Percentiles rank a stretch among this genome's conserved stretches.
Conservation (phyloP, 1,284 basidiomycete genomes). For the Papiliotrema flavescens region DNA sequence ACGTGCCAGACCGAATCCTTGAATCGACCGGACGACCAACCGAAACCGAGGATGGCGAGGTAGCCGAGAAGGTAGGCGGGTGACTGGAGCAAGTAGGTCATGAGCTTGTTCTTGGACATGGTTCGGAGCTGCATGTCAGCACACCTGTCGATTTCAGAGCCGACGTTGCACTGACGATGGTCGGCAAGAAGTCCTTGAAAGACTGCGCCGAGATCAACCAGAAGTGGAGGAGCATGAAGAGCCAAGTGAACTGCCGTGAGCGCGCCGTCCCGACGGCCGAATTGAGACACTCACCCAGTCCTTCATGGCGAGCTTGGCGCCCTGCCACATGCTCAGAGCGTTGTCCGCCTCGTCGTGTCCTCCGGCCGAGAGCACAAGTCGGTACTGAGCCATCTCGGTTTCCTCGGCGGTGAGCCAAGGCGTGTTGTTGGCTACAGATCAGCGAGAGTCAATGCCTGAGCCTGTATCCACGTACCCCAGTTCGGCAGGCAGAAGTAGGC, state of each 20-base stretch:
- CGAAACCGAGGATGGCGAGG: conserved; percentile 15
- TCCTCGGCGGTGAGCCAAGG: conserved; percentile 13
- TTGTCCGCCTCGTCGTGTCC: conserved; percentile 11
- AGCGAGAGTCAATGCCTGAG: neutral
- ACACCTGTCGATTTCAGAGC: too few species aligned
- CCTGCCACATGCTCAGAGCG: conserved; percentile 3
- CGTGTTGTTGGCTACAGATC: conserved; percentile 10
- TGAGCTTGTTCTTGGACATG: conserved; percentile 5
- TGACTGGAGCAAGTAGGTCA: conserved; percentile 15
- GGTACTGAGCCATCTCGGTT: conserved; percentile 16
- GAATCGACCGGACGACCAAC: conserved; percentile 10
- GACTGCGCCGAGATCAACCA: conserved; percentile 11
- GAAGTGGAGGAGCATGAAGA: conserved; percentile 13
- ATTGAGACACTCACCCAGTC: conserved; percentile 7
- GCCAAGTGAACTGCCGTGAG: conserved; percentile 7
- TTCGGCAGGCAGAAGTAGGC: conserved; percentile 9
- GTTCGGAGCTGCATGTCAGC: conserved; percentile 10
- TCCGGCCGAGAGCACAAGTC: conserved; percentile 14
- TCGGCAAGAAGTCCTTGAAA: conserved; percentile 16
- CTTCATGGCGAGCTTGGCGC: conserved; percentile 8
- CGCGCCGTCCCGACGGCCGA: neutral
- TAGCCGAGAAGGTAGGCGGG: conserved; percentile 13
- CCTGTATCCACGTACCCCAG: conserved; percentile 3
- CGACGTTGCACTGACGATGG: conserved; percentile 13
- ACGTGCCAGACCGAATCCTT: conserved; percentile 16